phyloP scores from a whole-genome alignment of 192 early-diverging fungal species.

The Kappamyces sp. region DNA sequence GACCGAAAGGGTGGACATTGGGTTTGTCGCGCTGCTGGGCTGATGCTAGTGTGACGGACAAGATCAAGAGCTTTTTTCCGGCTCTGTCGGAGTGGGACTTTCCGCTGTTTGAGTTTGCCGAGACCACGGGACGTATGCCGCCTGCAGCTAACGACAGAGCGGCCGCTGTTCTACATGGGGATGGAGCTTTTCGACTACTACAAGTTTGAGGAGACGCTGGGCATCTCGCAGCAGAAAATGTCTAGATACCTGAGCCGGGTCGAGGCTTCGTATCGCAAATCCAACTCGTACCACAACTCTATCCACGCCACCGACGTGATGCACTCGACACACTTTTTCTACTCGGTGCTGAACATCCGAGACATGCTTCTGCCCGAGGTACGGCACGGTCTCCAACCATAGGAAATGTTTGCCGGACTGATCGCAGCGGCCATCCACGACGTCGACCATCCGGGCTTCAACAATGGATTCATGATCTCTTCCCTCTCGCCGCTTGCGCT shows the following conservation, averaged over 20 bases:
- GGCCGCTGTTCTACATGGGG: conserved; percentile 26
- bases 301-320: conserved; percentile 48
- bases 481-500: conserved; percentile 26
- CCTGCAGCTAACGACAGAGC: conserved; percentile 8
- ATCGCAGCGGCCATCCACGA: conserved; percentile 38
- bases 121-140: conserved; percentile 12
- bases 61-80: conserved; percentile 22
- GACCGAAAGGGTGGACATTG: too few species aligned
- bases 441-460: conserved; percentile 44
- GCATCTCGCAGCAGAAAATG: conserved; percentile 26
- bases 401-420: conserved; percentile 30
- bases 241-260: conserved; percentile 23
- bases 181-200: conserved; percentile 21
- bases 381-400: conserved; percentile 14
- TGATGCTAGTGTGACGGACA: conserved; percentile 16
- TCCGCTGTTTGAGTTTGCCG: conserved; percentile 33
- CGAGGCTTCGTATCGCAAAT: conserved; percentile 29
- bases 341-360: too few species aligned
- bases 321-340: conserved; percentile 39
- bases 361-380: conserved; percentile 18
- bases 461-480: conserved; percentile 41
- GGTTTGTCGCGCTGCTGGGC: too few species aligned
- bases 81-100: conserved; percentile 23
- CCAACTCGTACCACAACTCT: conserved; percentile 45
- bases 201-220: conserved; percentile 19